A percentile compares a stretch with the other conserved stretches of the same genome.
Conservation (phyloP, 345 rosid genomes). For the Melastoma malabathricum region DNA sequence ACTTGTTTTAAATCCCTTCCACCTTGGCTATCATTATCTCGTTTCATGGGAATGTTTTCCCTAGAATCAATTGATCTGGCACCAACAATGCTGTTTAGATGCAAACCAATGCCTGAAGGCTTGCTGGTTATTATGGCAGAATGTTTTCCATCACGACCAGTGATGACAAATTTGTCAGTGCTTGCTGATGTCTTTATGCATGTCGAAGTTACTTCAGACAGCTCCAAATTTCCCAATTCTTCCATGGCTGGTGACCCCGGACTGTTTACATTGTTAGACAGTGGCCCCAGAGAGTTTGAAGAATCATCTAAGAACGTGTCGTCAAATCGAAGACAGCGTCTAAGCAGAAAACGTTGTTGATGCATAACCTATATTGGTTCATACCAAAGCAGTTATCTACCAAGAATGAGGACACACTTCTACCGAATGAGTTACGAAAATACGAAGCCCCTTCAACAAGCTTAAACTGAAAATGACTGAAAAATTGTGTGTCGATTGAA, state of each 20-base stretch:
- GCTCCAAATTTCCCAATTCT: conserved; percentile 17
- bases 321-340: conserved; percentile 57
- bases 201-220: conserved; percentile 12
- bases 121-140: conserved; percentile 20
- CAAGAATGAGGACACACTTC: too few species aligned
- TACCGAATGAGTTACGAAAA: too few species aligned
- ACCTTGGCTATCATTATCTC: conserved; percentile 4
- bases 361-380: conserved; percentile 28
- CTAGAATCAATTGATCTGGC: conserved; percentile 11
- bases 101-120: conserved; percentile 46
- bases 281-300: conserved; percentile 8
- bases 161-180: conserved; percentile 8
- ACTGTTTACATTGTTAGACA: conserved; percentile 7
- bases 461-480: too few species aligned
- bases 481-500: too few species aligned
- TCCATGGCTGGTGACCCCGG: conserved; percentile 15
- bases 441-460: too few species aligned
- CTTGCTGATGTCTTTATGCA: conserved; percentile 13
- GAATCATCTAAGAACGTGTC: conserved; percentile 19
- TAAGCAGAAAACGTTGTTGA: conserved; percentile 40
- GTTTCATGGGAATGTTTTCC: conserved; percentile 13
- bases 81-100: conserved; percentile 39
- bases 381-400: too few species aligned
- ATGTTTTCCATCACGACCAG: conserved; percentile 10
- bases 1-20: conserved; percentile 6